These are phyloP conservation scores for Lignosus rhinocerotis DNA, from an alignment of 1,284 basidiomycete genomes.

Conservation along the genomic window DNA sequence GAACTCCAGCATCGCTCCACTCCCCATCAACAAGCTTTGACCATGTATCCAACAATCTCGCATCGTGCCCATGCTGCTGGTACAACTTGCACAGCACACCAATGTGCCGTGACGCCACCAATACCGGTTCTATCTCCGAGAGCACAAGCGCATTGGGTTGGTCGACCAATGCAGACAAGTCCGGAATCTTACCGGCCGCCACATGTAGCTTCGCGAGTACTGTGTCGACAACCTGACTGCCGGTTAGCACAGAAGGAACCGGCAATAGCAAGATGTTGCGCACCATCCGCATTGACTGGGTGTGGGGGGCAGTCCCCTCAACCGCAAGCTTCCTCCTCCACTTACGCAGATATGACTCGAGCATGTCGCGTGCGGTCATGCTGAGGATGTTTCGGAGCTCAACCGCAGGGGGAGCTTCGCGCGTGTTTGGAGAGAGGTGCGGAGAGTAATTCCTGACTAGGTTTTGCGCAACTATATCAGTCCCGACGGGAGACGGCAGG, in stretches of 20 bases:
- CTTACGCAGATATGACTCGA: conserved; percentile 62
- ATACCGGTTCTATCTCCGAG: conserved; percentile 63
- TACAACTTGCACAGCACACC: conserved; percentile 68
- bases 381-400: conserved; percentile 64
- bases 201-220: conserved; percentile 77
- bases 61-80: conserved; percentile 54
- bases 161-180: conserved; percentile 64
- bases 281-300: conserved; percentile 24
- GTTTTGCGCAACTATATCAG: conserved; percentile 81
- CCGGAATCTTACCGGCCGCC: conserved; percentile 55
- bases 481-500: conserved; percentile 42
- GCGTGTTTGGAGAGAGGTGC: conserved; percentile 73
- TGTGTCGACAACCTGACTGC: conserved; percentile 76
- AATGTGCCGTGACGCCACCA: conserved; percentile 57
- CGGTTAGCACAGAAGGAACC: not conserved
- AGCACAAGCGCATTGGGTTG: conserved; percentile 60
- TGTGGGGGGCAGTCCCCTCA: conserved; percentile 16
- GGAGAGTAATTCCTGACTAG: conserved; percentile 90
- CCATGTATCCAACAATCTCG: conserved; percentile 67
- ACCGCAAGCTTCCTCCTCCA: conserved; percentile 36
- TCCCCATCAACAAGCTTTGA: conserved; percentile 74
- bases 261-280: conserved; percentile 18
- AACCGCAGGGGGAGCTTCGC: conserved; percentile 63
- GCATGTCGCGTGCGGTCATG: conserved; percentile 65
- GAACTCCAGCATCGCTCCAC: conserved; percentile 63